Percentiles rank a stretch among this genome's conserved stretches.
These are phyloP conservation scores for Boletus eberwhitei DNA, from an alignment of 768 basidiomycete species.

Conservation along the genomic window DNA sequence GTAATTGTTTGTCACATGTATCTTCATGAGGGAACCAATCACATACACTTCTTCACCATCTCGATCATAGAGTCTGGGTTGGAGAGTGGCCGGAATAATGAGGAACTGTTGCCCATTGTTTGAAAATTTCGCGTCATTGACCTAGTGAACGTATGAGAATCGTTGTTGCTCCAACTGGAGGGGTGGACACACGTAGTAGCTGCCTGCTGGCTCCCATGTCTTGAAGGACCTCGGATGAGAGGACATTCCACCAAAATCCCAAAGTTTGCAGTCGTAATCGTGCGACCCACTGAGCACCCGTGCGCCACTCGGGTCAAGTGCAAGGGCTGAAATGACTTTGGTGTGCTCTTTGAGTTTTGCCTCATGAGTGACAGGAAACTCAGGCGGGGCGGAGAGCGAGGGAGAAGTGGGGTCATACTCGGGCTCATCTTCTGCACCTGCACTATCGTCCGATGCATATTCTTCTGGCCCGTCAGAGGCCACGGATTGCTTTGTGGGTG, in stretches of 20 bases:
- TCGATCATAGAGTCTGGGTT: constrained; percentile 85
- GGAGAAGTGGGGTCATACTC: constrained; percentile 52
- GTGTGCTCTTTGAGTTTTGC: constrained; percentile 90
- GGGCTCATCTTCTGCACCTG: constrained; percentile 31
- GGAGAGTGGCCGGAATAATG: constrained; percentile 81
- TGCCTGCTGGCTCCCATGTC: constrained; percentile 92
- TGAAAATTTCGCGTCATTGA: constrained; percentile 89
- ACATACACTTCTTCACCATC: constrained; percentile 93
- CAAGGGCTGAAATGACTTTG: constrained; percentile 90
- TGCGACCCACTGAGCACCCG: constrained; percentile 88
- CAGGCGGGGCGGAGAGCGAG: constrained; percentile 40
- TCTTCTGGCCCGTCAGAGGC: constrained; percentile 17
- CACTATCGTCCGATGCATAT: constrained; percentile 25
- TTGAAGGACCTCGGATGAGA: constrained; percentile 88
- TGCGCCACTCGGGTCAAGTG: constrained; percentile 92
- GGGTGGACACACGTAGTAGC: constrained; percentile 67
- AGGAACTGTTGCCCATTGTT: constrained; percentile 84
- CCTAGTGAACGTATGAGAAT: constrained; percentile 40
- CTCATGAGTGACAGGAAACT: constrained; percentile 90
- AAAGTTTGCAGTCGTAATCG: constrained; percentile 97
- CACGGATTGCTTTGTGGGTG: not conserved
- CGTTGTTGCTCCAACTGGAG: not conserved
- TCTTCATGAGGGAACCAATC: constrained; percentile 13
- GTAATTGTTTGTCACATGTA: constrained; percentile 48
- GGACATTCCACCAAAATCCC: constrained; percentile 99